Percentiles rank a stretch among this genome's conserved stretches.
Evolutionary conservation across 2,329 filamentous ascomycete species (phyloP).

Genomic region (Aspergillus awamori): DNA sequence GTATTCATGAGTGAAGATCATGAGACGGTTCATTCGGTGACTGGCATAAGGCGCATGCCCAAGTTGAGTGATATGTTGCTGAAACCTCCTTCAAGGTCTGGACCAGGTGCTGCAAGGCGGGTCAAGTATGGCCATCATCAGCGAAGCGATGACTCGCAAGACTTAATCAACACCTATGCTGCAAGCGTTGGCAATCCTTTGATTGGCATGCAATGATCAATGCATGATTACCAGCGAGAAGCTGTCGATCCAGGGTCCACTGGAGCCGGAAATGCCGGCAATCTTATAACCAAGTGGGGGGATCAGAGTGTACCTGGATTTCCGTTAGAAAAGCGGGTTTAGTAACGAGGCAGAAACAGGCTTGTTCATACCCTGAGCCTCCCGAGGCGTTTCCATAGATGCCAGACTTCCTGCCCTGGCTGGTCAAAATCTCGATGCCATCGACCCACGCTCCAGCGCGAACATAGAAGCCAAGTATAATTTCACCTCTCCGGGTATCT

Average conservation of each 20-base stretch:
- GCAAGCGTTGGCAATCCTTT: neutral
- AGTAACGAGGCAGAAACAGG: neutral
- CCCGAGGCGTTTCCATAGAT: constrained; percentile 80
- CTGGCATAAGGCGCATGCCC: no score
- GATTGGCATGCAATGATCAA: constrained; percentile 43
- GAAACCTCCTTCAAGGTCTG: neutral
- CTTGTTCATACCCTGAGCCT: constrained; percentile 73
- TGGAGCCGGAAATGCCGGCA: constrained; percentile 83
- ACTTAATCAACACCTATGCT: neutral
- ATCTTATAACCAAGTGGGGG: constrained; percentile 87
- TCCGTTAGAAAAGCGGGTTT: constrained; percentile 13
- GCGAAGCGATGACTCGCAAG: neutral
- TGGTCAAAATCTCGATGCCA: constrained; percentile 87
- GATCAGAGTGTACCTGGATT: constrained; percentile 75
- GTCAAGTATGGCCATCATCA: neutral
- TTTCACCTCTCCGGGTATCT: constrained; percentile 85
- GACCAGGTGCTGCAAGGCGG: neutral
- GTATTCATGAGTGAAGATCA: neutral
- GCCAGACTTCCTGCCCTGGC: constrained; percentile 79
- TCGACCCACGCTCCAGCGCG: constrained; percentile 81
- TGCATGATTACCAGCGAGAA: constrained; percentile 79
- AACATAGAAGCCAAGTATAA: constrained; percentile 82
- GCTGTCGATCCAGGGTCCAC: constrained; percentile 78
- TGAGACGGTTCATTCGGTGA: neutral
- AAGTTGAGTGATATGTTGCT: neutral